These are phyloP conservation scores for Passalora sequoiae DNA, from an alignment of 2,329 filamentous ascomycete genomes.

Conservation along the genomic window DNA sequence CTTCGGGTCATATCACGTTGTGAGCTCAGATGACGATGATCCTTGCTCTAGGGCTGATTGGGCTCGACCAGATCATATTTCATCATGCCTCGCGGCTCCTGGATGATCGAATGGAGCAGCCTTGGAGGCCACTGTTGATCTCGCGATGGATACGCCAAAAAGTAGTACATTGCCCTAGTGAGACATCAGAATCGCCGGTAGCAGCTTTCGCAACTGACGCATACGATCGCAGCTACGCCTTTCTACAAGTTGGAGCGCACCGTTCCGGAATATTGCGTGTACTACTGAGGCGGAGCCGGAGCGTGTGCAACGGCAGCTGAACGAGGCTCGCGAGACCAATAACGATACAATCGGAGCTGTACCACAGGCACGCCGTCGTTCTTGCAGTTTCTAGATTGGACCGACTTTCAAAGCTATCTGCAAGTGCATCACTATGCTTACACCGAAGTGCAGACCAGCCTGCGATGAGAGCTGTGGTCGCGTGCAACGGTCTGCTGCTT, in stretches of 20 bases:
- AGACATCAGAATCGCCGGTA: not conserved
- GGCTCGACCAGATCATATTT: not conserved
- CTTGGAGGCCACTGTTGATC: no score
- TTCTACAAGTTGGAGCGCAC: not conserved
- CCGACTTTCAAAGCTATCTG: not conserved
- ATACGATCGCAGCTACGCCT: no score
- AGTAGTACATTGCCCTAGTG: not conserved
- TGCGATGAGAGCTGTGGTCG: no score
- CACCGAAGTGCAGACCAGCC: no score
- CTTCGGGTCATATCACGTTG: not conserved
- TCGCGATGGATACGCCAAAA: no score
- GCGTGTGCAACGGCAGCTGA: not conserved
- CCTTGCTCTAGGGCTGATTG: not conserved
- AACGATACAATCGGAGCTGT: no score
- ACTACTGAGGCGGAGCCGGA: not conserved
- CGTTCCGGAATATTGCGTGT: not conserved
- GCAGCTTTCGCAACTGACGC: no score
- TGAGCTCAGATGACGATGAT: no score
- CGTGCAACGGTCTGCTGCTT: no score
- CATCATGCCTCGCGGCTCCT: not conserved
- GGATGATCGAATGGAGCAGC: not conserved
- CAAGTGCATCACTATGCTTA: conserved; percentile 1
- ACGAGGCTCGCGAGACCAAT: no score
- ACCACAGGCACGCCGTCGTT: no score
- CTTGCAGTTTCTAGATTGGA: not conserved